Percentiles rank a stretch among this genome's conserved stretches.
Conservation (phyloP, 768 basidiomycete species). For the Trichaptum fuscoviolaceum region DNA sequence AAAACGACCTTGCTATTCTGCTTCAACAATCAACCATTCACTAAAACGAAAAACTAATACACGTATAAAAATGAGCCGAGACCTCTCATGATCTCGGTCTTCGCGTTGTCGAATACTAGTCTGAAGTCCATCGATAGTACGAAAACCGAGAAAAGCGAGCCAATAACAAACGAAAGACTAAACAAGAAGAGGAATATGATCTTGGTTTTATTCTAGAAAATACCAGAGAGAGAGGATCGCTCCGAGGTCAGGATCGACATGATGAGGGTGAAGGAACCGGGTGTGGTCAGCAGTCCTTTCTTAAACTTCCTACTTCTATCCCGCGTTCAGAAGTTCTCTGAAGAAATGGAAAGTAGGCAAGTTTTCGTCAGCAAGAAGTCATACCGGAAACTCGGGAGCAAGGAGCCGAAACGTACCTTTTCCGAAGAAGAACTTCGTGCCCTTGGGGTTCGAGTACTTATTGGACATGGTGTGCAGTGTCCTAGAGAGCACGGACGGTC, state of each 20-base stretch:
- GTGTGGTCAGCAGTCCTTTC: not conserved
- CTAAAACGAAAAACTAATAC: not conserved
- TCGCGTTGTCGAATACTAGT: not conserved
- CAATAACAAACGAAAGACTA: not conserved
- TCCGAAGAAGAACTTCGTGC: constrained; percentile 87
- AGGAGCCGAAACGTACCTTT: constrained; percentile 51
- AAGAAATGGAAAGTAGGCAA: not conserved
- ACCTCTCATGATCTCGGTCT: too few relatives aligned
- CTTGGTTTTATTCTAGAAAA: not conserved
- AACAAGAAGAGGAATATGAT: not conserved
- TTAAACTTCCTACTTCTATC: not conserved
- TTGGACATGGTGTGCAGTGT: constrained; percentile 75
- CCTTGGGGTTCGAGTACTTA: constrained; percentile 73
- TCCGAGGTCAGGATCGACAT: too few relatives aligned
- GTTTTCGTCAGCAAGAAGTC: not conserved
- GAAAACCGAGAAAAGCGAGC: not conserved
- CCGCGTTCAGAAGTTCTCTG: constrained; percentile 19
- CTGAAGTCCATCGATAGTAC: not conserved
- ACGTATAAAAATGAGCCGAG: not conserved
- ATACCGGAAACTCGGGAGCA: not conserved
- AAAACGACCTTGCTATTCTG: not conserved
- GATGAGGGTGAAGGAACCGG: not conserved
- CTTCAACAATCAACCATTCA: not conserved
- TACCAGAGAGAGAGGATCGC: not conserved
- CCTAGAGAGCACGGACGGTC: constrained; percentile 65